phyloP scores from a whole-genome alignment of 768 basidiomycete genomes.

The Neoboletus brunneissimus region DNA sequence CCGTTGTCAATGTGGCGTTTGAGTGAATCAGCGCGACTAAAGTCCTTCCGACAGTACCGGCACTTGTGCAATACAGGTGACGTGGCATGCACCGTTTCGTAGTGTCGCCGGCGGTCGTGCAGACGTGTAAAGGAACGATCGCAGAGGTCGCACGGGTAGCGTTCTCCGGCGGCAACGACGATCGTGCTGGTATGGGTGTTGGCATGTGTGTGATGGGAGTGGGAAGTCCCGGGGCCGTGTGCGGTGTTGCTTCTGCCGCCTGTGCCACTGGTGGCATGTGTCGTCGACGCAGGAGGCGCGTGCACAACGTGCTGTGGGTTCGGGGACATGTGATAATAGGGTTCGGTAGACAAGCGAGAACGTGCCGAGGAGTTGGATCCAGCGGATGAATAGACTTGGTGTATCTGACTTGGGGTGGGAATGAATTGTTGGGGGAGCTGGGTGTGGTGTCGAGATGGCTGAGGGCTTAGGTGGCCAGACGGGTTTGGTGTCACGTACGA shows the following conservation, averaged over 20 bases:
- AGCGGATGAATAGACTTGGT: constrained; percentile 34
- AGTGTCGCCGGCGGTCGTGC: constrained; percentile 80
- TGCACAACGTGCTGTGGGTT: constrained; percentile 33
- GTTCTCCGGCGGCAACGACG: constrained; percentile 42
- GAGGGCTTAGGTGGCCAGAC: constrained; percentile 15
- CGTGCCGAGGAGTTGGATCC: constrained; percentile 25
- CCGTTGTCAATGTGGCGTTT: constrained; percentile 83
- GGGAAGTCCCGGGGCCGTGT: constrained; percentile 6
- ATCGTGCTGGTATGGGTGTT: constrained; percentile 16
- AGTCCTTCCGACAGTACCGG: constrained; percentile 71
- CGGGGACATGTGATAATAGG: constrained; percentile 42
- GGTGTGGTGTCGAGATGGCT: constrained; percentile 15
- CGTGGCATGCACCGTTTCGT: constrained; percentile 70
- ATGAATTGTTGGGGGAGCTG: constrained; percentile 38
- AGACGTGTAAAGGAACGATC: constrained; percentile 77
- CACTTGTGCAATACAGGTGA: constrained; percentile 67
- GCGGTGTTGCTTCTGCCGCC: constrained; percentile 13
- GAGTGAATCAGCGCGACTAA: constrained; percentile 75
- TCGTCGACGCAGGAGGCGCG: constrained; percentile 9
- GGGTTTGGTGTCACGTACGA: constrained; percentile 21
- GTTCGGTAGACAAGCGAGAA: constrained; percentile 32
- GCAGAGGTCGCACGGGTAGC: constrained; percentile 71
- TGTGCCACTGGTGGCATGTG: constrained; percentile 10
- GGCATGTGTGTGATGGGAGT: constrained; percentile 5
- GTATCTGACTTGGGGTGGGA: constrained; percentile 48